Evolutionary conservation across 2,329 filamentous ascomycete species (phyloP).

Genomic region (Pleurostoma richardsiae): DNA sequence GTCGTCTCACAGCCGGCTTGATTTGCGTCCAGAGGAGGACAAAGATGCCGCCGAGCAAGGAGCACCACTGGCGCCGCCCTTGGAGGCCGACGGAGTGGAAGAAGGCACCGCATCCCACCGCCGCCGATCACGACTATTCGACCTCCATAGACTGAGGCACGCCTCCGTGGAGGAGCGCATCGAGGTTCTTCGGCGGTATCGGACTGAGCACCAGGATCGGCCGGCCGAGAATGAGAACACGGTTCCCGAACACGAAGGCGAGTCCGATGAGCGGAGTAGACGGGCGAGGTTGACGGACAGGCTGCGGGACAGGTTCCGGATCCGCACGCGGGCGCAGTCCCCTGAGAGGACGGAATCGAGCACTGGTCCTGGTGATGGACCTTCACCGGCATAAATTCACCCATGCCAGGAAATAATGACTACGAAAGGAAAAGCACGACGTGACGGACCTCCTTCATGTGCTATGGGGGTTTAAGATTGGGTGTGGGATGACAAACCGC

Average conservation of each 20-base stretch:
- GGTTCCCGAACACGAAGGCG: constrained; percentile 20
- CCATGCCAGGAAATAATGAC: no score
- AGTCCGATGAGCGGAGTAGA: constrained; percentile 28
- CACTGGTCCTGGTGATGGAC: no score
- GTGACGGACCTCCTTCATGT: no score
- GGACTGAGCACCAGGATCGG: constrained; percentile 27
- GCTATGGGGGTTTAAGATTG: no score
- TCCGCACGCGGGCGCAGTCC: constrained; percentile 40
- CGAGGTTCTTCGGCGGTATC: constrained; percentile 47
- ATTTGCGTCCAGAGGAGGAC: constrained; percentile 35
- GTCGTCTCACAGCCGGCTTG: constrained; percentile 39
- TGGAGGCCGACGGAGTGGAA: constrained; percentile 31
- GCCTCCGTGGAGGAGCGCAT: constrained; percentile 60
- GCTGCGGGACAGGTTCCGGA: constrained; percentile 47
- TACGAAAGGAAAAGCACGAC: no score
- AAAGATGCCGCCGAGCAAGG: constrained; percentile 14
- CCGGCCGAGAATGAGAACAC: constrained; percentile 5
- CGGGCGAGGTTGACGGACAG: constrained; percentile 41
- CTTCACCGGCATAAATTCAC: no score
- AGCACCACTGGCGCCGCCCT: constrained; percentile 30
- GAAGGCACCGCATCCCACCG: constrained; percentile 27
- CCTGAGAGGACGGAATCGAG: neutral
- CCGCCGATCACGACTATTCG: constrained; percentile 48
- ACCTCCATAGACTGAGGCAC: constrained; percentile 51
- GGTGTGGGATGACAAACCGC: no score